Evolutionary conservation across 768 basidiomycete species (phyloP), one percentile per base, ranked within the genome.

Genomic region (Phlegmacium glaucopus): DNA sequence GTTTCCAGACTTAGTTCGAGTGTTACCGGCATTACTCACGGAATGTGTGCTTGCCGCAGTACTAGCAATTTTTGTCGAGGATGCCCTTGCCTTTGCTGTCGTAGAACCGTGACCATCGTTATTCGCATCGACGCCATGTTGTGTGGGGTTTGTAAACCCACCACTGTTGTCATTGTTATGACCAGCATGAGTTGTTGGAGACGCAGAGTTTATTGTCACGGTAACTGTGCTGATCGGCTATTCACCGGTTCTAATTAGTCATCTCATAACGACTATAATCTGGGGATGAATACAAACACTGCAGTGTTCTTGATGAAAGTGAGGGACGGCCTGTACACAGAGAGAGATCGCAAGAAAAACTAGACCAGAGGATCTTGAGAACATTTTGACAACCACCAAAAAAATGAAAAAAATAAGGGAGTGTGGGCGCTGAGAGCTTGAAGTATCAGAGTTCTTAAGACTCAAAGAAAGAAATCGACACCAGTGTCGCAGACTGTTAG

Each of bases 401-500:
- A 54, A n/a, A 25, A 41, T 49, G 30, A 46, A 46, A 32, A 40
- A 45, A 52, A 44, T 42, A 47, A 50, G 35, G 28, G 42, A 37
- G 16, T 42, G 35, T 30, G 44, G 51, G 50, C 56, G 54, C 52
- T 59, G 57, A 59, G 55, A 50, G 55, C 60, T 57, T 61, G 53
- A 44, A 44, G 51, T 56, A 55, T 53, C 53, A 57, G 56, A 52
- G 57, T 55, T 38, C 52, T 54, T 48, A 38, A 47, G 53, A 53
- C 60, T 57, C 60, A 65, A 44, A 47, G 49, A 42, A 62, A 59
- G 62, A 66, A 72, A 72, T 70, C 66, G 75, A 78, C 76, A 75
- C 76, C 75, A 72, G 76, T 72, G 75, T 74, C 76, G 75, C 63
- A 68, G 66, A 65, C 69, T 65, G 59, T 50, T 55, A 32, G 62